Evolutionary conservation across 495 filamentous ascomycete species (phyloP).

Genomic region (Aspergillus cristatus): DNA sequence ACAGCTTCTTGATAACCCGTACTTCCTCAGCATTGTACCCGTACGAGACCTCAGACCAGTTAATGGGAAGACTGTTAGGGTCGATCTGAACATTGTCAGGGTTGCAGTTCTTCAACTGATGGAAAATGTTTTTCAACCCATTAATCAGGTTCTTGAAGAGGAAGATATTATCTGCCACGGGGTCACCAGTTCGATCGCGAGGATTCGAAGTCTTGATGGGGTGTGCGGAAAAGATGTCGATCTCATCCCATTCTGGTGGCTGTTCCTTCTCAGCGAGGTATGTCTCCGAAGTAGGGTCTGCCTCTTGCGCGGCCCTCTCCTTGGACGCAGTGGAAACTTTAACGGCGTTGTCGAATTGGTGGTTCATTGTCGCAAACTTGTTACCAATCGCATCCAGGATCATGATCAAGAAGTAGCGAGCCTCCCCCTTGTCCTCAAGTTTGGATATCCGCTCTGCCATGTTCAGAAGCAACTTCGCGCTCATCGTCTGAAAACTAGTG

Average conservation of each 20-base stretch:
- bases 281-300: slow-evolving; percentile 53
- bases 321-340: slow-evolving; percentile 78
- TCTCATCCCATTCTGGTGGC: slow-evolving; percentile 90
- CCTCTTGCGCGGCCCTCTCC: slow-evolving; percentile 51
- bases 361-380: slow-evolving; percentile 97
- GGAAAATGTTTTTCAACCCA: slow-evolving; percentile 93
- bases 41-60: slow-evolving; percentile 93
- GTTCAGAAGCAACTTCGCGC: slow-evolving; percentile 90
- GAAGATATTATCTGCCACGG: slow-evolving; percentile 97
- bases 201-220: slow-evolving; percentile 94
- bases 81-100: slow-evolving; percentile 58
- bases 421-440: slow-evolving; percentile 82
- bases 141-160: slow-evolving; percentile 98
- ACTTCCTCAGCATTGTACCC: slow-evolving; percentile 98
- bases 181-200: slow-evolving; percentile 80
- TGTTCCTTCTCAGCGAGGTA: slow-evolving; percentile 73
- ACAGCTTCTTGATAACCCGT: slow-evolving; percentile 89
- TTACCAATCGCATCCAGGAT: slow-evolving; percentile 96
- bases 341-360: slow-evolving; percentile 86
- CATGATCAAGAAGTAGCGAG: slow-evolving; percentile 91
- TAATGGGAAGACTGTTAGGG: slow-evolving; percentile 63
- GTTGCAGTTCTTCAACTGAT: slow-evolving; percentile 88
- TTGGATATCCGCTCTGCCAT: slow-evolving; percentile 96
- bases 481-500: slow-evolving; percentile 99
- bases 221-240: slow-evolving; percentile 92